phyloP scores from a whole-genome alignment of 257 asterid species.

The Plantago major region DNA sequence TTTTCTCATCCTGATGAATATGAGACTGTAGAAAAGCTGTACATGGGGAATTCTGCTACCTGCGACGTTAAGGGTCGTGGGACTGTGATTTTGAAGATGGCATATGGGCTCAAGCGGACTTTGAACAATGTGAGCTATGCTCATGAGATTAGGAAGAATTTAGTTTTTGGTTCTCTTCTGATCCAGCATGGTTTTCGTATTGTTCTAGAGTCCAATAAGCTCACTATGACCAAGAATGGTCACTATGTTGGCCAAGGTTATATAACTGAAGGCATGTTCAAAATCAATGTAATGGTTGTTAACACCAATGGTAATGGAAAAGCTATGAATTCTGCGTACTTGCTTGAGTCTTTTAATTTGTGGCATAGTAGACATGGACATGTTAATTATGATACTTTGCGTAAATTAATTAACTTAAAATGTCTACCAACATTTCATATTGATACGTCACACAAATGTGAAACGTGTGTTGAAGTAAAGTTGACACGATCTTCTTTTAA shows the following conservation, averaged over 20 bases:
- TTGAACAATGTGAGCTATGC: too few relatives aligned
- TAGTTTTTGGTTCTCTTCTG: background rate
- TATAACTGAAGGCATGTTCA: too few relatives aligned
- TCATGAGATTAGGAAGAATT: too few relatives aligned
- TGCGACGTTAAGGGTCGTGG: background rate
- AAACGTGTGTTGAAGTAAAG: too few relatives aligned
- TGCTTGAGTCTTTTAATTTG: slow-evolving; percentile 2
- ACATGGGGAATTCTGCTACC: background rate
- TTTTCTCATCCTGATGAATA: background rate
- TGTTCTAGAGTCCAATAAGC: too few relatives aligned
- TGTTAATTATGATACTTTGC: background rate
- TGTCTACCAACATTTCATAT: background rate
- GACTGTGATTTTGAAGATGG: background rate
- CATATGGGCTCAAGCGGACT: background rate
- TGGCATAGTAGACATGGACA: slow-evolving; percentile 8
- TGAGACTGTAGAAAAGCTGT: background rate
- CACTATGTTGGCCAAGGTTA: too few relatives aligned
- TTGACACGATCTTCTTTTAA: too few relatives aligned
- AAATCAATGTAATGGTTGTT: too few relatives aligned
- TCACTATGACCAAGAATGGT: too few relatives aligned
- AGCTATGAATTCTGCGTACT: background rate
- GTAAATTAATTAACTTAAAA: background rate
- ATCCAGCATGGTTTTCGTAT: too few relatives aligned
- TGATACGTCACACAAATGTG: too few relatives aligned
- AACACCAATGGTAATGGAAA: background rate